phyloP scores from a whole-genome alignment of 2,329 filamentous ascomycete species.

The Ilyonectria sp. region DNA sequence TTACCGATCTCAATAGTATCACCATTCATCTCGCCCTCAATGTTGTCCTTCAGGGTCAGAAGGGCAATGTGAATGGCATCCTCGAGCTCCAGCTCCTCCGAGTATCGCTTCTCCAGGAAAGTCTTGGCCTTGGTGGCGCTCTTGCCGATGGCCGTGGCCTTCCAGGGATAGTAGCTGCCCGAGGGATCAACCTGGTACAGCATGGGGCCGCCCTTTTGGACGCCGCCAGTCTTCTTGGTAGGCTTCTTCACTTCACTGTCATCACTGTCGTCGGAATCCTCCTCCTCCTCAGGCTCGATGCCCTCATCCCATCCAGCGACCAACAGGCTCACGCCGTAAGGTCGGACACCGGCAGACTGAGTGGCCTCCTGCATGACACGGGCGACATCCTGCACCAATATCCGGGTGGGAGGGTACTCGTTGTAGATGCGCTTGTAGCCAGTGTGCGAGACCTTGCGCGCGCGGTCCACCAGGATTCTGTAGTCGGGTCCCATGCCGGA shows the following conservation, averaged over 20 bases:
- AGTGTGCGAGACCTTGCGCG: conserved; percentile 97
- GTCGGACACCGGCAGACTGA: conserved; percentile 96
- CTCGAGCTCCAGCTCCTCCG: conserved; percentile 95
- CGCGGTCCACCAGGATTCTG: conserved; percentile 96
- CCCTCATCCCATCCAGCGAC: conserved; percentile 99
- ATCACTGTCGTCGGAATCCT: conserved; percentile 68
- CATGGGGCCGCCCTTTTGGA: conserved; percentile 95
- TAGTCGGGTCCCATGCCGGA: conserved; percentile 99
- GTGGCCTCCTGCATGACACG: conserved; percentile 99
- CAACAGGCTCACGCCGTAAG: conserved; percentile 95
- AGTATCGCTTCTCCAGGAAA: conserved; percentile 99
- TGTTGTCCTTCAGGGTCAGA: conserved; percentile 97
- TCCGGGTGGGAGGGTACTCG: conserved; percentile 99
- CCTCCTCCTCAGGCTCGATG: conserved; percentile 86
- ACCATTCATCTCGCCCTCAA: conserved; percentile 99
- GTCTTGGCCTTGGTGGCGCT: conserved; percentile 98
- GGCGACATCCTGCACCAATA: conserved; percentile 98
- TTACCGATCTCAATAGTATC: conserved; percentile 98
- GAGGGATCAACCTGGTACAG: conserved; percentile 99
- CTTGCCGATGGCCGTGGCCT: conserved; percentile 99
- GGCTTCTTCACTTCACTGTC: conserved; percentile 81
- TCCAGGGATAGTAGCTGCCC: conserved; percentile 99
- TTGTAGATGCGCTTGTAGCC: conserved; percentile 99
- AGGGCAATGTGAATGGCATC: conserved; percentile 99
- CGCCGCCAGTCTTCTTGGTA: conserved; percentile 92